These are phyloP conservation scores for Penicillium vulpinum DNA, from an alignment of 2,329 filamentous ascomycete species.

Conservation along the genomic window DNA sequence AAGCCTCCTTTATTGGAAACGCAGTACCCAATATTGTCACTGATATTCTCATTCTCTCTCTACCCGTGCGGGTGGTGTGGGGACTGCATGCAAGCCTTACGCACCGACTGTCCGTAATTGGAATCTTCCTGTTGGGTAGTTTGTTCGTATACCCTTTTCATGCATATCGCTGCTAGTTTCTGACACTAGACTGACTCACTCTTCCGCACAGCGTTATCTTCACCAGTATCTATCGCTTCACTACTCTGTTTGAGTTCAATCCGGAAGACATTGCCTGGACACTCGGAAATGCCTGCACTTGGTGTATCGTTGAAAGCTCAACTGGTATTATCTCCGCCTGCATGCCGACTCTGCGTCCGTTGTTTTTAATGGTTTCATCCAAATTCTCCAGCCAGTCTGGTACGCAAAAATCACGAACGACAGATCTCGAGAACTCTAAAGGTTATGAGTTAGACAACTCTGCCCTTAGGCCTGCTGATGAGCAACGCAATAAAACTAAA, in stretches of 20 bases:
- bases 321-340: slow-evolving; percentile 32
- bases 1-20: slow-evolving; percentile 54
- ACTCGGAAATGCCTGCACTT: slow-evolving; percentile 49
- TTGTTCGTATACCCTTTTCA: slow-evolving; percentile 8
- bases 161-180: no score
- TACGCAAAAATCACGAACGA: neutral
- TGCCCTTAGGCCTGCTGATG: slow-evolving; percentile 6
- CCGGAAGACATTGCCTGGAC: slow-evolving; percentile 48
- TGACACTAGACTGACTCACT: neutral
- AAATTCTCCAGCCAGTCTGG: neutral
- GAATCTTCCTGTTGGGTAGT: slow-evolving; percentile 13
- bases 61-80: slow-evolving; percentile 31
- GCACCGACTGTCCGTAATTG: slow-evolving; percentile 20
- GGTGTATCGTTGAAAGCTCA: slow-evolving; percentile 53
- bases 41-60: slow-evolving; percentile 26
- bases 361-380: slow-evolving; percentile 11
- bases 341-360: slow-evolving; percentile 20
- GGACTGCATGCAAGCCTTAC: slow-evolving; percentile 19
- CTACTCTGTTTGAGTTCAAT: slow-evolving; percentile 49
- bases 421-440: neutral
- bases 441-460: neutral
- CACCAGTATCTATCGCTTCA: slow-evolving; percentile 52
- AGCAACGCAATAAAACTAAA: slow-evolving; percentile 1
- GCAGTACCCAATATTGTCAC: slow-evolving; percentile 42
- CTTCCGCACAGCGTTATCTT: slow-evolving; percentile 42